These are phyloP conservation scores for Trichosporon sp. DNA, from an alignment of 1,284 basidiomycete species.

Conservation along the genomic window DNA sequence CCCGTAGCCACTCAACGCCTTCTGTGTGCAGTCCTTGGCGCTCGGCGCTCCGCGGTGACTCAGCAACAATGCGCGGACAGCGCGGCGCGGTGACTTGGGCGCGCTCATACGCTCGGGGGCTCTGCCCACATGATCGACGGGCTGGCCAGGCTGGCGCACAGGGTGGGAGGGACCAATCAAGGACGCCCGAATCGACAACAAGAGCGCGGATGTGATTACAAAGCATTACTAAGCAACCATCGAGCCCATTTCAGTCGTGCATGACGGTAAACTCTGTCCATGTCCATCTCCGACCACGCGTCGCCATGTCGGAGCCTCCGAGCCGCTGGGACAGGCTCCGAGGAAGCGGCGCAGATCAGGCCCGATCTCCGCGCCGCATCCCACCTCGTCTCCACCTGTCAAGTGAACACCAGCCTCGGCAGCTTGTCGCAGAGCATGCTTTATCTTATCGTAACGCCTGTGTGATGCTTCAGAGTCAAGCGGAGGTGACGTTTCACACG, in stretches of 20 bases:
- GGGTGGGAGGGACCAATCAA: neutral
- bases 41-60: neutral
- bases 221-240: conserved; percentile 1
- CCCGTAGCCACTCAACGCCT: neutral
- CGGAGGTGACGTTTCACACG: neutral
- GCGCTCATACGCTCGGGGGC: neutral
- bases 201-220: neutral
- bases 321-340: neutral
- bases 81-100: neutral
- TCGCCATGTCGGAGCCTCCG: neutral
- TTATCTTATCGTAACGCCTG: neutral
- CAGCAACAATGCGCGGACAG: neutral
- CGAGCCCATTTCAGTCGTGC: neutral
- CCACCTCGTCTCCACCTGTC: neutral
- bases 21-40: neutral
- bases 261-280: neutral
- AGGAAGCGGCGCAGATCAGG: neutral
- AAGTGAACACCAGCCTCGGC: neutral
- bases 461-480: neutral
- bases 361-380: neutral
- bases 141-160: neutral
- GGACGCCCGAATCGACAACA: neutral
- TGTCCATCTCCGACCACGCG: neutral
- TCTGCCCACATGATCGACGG: neutral
- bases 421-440: neutral